A percentile compares a stretch with the other conserved stretches of the same genome.
Evolutionary conservation across 495 filamentous ascomycete genomes (phyloP).

Genomic region (Niebla homalea): DNA sequence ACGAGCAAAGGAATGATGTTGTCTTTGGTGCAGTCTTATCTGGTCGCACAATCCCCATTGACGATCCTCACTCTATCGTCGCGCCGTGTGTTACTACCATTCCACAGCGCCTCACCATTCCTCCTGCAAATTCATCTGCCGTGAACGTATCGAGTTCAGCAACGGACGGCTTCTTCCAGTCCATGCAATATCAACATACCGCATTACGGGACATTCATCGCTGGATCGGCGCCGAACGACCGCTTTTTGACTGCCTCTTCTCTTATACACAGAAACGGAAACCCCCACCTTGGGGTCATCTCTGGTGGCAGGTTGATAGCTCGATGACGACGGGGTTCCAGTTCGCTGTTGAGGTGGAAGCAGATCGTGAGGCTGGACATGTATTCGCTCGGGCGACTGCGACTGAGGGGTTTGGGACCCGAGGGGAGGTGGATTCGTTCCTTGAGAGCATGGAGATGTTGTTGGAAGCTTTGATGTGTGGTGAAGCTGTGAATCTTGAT

Average conservation of each 20-base stretch:
- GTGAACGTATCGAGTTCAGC: slow-evolving; percentile 23
- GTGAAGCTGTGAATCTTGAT: slow-evolving; percentile 14
- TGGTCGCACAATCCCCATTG: slow-evolving; percentile 32
- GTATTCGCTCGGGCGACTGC: slow-evolving; percentile 18
- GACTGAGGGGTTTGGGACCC: slow-evolving; percentile 15
- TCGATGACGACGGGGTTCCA: slow-evolving; percentile 26
- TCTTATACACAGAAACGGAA: slow-evolving; percentile 18
- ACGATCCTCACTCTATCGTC: slow-evolving; percentile 55
- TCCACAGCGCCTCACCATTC: slow-evolving; percentile 43
- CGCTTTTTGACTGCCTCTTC: slow-evolving; percentile 33
- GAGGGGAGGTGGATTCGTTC: slow-evolving; percentile 16
- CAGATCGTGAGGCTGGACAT: slow-evolving; percentile 12
- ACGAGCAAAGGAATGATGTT: slow-evolving; percentile 24
- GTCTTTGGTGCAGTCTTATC: slow-evolving; percentile 34
- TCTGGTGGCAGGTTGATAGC: slow-evolving; percentile 24
- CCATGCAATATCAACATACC: slow-evolving; percentile 33
- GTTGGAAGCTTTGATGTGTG: slow-evolving; percentile 17
- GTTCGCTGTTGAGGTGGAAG: slow-evolving; percentile 23
- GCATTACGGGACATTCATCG: slow-evolving; percentile 32
- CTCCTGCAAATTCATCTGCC: neutral
- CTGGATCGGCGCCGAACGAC: slow-evolving; percentile 30
- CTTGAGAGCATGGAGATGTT: slow-evolving; percentile 24
- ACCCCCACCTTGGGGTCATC: slow-evolving; percentile 1
- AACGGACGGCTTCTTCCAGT: slow-evolving; percentile 29
- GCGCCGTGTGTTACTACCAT: slow-evolving; percentile 85